These are phyloP conservation scores for Thalassiosira sp. DNA, from an alignment of 352 stramenopile genomes.

Conservation along the genomic window DNA sequence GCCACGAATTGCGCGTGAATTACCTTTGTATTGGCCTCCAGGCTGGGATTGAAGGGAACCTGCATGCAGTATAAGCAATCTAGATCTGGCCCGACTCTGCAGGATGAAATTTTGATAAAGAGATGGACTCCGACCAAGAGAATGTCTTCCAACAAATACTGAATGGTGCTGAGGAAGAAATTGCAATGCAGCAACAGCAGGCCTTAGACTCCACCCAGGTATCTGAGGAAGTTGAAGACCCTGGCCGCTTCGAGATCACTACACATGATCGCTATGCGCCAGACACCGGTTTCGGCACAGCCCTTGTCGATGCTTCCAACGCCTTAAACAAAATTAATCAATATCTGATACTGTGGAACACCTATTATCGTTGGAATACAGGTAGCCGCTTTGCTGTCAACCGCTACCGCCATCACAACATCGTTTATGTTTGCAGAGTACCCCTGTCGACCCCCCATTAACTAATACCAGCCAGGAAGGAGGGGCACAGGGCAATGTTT, in stretches of 20 bases:
- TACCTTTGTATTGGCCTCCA: slow-evolving; percentile 38
- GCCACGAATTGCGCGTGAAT: too few species aligned
- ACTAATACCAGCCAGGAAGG: slow-evolving; percentile 13
- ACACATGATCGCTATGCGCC: not conserved
- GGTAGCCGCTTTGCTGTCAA: slow-evolving; percentile 39
- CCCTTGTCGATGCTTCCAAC: not conserved
- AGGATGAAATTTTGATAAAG: not conserved
- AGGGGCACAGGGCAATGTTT: slow-evolving; percentile 18
- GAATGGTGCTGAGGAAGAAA: not conserved
- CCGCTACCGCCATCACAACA: slow-evolving; percentile 13
- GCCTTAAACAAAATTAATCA: too few species aligned
- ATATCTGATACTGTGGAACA: too few species aligned
- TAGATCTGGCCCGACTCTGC: not conserved
- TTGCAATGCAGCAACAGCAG: not conserved
- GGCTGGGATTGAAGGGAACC: slow-evolving; percentile 46
- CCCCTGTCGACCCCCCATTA: not conserved
- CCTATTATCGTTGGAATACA: slow-evolving; percentile 31
- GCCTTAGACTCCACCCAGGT: too few species aligned
- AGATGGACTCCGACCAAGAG: too few species aligned
- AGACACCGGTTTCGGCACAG: not conserved
- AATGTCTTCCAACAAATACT: not conserved
- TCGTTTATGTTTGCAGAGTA: too few species aligned
- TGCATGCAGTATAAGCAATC: slow-evolving; percentile 37
- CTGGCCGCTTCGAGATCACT: too few species aligned
- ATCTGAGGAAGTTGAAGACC: not conserved